Evolutionary conservation across 208 protist genomes (phyloP).

Genomic region (Leptomonas seymouri): DNA sequence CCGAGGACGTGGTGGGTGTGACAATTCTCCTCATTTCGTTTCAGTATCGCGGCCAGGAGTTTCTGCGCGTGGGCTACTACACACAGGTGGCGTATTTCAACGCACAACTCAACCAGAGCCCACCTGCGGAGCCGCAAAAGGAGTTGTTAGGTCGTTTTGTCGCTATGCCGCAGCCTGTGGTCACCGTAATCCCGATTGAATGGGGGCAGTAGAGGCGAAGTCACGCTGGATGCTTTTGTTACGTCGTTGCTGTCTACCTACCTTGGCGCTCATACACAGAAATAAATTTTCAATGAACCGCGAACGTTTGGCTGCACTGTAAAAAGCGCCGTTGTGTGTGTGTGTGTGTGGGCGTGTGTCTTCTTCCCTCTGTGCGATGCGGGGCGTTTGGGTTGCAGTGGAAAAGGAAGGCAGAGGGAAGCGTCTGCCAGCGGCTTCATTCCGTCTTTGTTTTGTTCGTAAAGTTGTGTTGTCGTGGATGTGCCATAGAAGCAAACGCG

Average conservation of each 20-base stretch:
- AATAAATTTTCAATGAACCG: neutral
- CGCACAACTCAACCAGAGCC: slow-evolving; percentile 60
- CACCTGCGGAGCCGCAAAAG: slow-evolving; percentile 46
- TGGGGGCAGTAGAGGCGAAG: slow-evolving; percentile 63
- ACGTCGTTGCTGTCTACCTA: neutral
- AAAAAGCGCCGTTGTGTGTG: too few species aligned
- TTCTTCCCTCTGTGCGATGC: too few species aligned
- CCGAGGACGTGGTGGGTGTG: slow-evolving; percentile 94
- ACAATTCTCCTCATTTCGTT: slow-evolving; percentile 97
- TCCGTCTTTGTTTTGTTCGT: neutral
- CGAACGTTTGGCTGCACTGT: too few species aligned
- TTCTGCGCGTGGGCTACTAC: slow-evolving; percentile 98
- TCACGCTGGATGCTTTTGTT: neutral
- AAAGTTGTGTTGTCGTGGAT: neutral
- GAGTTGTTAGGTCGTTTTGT: slow-evolving; percentile 80
- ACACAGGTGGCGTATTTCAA: slow-evolving; percentile 96
- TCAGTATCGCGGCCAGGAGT: slow-evolving; percentile 95
- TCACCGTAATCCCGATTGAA: slow-evolving; percentile 79
- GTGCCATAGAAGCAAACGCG: slow-evolving; percentile 14
- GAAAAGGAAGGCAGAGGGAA: too few species aligned
- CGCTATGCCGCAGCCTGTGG: slow-evolving; percentile 83
- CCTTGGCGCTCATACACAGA: neutral
- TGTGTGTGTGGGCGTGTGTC: too few species aligned
- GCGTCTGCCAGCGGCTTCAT: too few species aligned
- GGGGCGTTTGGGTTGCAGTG: too few species aligned